These are phyloP conservation scores for Colletotrichum phormii DNA, from an alignment of 2,329 filamentous ascomycete genomes.

Conservation along the genomic window DNA sequence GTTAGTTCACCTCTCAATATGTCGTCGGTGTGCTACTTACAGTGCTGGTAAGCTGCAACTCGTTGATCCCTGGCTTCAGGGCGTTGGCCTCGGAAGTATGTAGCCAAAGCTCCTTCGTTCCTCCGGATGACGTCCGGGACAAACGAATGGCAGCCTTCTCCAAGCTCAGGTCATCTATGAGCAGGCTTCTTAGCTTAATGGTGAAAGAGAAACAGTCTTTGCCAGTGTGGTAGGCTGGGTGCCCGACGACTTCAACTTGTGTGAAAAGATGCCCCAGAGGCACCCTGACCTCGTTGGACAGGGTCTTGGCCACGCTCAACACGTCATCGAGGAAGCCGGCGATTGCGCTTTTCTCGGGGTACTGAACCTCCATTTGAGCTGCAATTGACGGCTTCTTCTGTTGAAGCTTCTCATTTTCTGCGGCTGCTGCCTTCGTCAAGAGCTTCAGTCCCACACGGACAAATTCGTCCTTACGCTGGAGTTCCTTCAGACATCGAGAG, in stretches of 20 bases:
- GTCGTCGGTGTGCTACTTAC: slow-evolving; percentile 41
- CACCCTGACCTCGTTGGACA: slow-evolving; percentile 71
- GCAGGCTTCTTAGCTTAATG: slow-evolving; percentile 76
- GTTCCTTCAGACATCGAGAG: slow-evolving; percentile 80
- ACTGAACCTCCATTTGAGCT: slow-evolving; percentile 40
- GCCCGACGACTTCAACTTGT: slow-evolving; percentile 73
- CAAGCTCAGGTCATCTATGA: slow-evolving; percentile 77
- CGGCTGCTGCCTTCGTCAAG: slow-evolving; percentile 72
- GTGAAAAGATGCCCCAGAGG: slow-evolving; percentile 81
- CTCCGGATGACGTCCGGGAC: slow-evolving; percentile 21
- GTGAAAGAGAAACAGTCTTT: slow-evolving; percentile 81
- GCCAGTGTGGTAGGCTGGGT: slow-evolving; percentile 75
- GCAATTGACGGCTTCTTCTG: slow-evolving; percentile 46
- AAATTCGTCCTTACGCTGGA: slow-evolving; percentile 83
- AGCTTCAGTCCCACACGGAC: slow-evolving; percentile 81
- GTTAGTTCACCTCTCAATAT: slow-evolving; percentile 42
- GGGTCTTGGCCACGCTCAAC: slow-evolving; percentile 55
- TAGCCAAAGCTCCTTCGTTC: slow-evolving; percentile 62
- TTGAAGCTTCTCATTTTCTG: slow-evolving; percentile 61
- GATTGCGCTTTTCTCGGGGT: slow-evolving; percentile 51
- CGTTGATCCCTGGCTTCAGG: slow-evolving; percentile 66
- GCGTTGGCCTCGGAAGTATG: slow-evolving; percentile 49
- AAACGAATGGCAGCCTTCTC: slow-evolving; percentile 60
- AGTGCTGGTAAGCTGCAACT: slow-evolving; percentile 42
- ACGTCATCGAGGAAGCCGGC: slow-evolving; percentile 61